Evolutionary conservation across 306 rosid species (phyloP), one percentile per base, ranked within the genome.

Genomic region (Fragaria nilgerrensis): DNA sequence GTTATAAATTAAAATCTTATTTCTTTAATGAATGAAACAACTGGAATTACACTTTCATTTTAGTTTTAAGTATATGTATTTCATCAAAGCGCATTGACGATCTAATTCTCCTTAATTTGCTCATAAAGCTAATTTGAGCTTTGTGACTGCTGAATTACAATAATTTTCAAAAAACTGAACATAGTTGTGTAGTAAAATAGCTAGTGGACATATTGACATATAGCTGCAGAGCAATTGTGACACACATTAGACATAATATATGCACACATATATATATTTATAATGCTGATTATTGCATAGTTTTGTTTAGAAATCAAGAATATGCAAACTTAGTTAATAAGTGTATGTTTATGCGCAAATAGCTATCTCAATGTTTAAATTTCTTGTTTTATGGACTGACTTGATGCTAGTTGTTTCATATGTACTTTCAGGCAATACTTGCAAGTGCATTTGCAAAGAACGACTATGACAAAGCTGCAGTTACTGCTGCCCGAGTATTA

Each of bases 401-500:
- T 70, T 3, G 13, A 2, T 43, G 8, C 8, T 67, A 47, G 72
- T 49, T 32, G 43, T 15, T 63, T 81, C 55, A 58, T 58, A 58
- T 58, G 71, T 39, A 39, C 74, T 75, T 81, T 82, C 87, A 93
- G 98, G 96, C 98, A 0, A 92, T 92, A 83, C 96, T 94, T 75
- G 98, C 98, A 5, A 91, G 89, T 68, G 94, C 97, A 78, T 94
- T 94, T 87, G 98, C 98, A 23, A 88, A 86, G 75, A 90, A 90
- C 63, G 97, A 94, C 87, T 73, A 74, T 20, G 86, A 90, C 47
- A 94, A 85, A 89, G 97, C 97, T 16, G 75, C 81, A 8, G 84
- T 88, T 52, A 86, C 92, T 14, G 97, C 98, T 17, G 77, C 94
- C 34, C 86, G 98, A 74, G 98, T 94, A 64, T 74, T 92, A 41